Percentiles rank a stretch among this genome's conserved stretches.
Evolutionary conservation across 108 stramenopile genomes (phyloP).

Genomic region (Mediolabrus comicus): DNA sequence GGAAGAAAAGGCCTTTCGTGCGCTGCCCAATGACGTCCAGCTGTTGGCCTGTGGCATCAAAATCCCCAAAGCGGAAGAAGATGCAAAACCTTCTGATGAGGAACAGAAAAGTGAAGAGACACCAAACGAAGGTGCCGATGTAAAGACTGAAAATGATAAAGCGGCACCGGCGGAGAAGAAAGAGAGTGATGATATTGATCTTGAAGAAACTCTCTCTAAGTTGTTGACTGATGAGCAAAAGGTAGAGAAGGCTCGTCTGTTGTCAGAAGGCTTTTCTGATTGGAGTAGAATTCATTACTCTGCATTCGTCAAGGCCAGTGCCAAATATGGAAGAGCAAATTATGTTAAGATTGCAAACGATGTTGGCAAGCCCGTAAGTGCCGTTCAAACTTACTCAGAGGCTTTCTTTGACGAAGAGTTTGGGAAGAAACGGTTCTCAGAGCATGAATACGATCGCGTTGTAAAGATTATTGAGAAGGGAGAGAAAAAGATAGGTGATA

Average conservation of each 20-base stretch:
- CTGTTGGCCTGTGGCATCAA: slow-evolving; percentile 11
- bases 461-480: slow-evolving; percentile 81
- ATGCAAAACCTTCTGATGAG: slow-evolving; percentile 7
- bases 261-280: slow-evolving; percentile 75
- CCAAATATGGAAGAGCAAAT: slow-evolving; percentile 51
- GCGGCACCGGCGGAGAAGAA: slow-evolving; percentile 1
- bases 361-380: slow-evolving; percentile 66
- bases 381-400: slow-evolving; percentile 54
- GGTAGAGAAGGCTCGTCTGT: slow-evolving; percentile 59
- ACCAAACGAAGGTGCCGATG: slow-evolving; percentile 2
- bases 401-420: slow-evolving; percentile 78
- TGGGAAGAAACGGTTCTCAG: slow-evolving; percentile 73
- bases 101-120: slow-evolving; percentile 19
- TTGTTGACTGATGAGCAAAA: slow-evolving; percentile 63
- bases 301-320: slow-evolving; percentile 70
- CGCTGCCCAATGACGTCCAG: slow-evolving; percentile 63
- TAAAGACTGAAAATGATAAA: not conserved
- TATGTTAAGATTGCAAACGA: slow-evolving; percentile 60
- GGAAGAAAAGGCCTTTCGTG: slow-evolving; percentile 72
- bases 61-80: slow-evolving; percentile 1
- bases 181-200: slow-evolving; percentile 21
- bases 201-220: slow-evolving; percentile 55
- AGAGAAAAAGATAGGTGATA: slow-evolving; percentile 76
- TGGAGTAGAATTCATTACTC: slow-evolving; percentile 83
- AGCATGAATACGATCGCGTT: slow-evolving; percentile 86